Conservation (phyloP, 2,329 filamentous ascomycete genomes). For the Trichocomaceae sp. region DNA sequence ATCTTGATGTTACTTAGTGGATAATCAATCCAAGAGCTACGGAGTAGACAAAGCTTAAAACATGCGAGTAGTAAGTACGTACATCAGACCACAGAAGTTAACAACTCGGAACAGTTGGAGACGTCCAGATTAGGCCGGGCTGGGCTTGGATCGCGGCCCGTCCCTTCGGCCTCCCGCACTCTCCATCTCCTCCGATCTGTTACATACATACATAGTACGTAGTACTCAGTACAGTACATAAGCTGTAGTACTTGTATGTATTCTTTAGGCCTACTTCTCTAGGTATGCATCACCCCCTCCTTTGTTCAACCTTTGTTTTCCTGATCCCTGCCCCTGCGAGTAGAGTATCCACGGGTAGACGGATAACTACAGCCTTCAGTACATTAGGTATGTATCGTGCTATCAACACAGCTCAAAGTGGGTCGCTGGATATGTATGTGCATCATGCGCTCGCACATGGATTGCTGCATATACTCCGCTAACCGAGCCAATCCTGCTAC, state of each 20-base stretch:
- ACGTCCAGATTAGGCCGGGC: not conserved
- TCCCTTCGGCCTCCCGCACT: not conserved
- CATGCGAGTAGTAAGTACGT: too few relatives aligned
- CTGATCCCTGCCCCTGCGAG: not conserved
- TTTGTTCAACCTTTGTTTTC: not conserved
- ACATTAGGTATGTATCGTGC: slow-evolving; percentile 3
- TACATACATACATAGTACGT: too few relatives aligned
- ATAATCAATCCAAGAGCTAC: not conserved
- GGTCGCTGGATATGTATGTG: slow-evolving; percentile 1
- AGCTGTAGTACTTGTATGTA: too few relatives aligned
- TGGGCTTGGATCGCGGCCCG: not conserved
- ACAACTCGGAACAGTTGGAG: not conserved
- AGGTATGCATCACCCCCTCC: not conserved
- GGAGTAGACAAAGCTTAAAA: not conserved
- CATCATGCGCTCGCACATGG: not conserved
- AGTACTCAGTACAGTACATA: too few relatives aligned
- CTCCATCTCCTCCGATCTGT: not conserved
- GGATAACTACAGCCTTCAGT: too few relatives aligned
- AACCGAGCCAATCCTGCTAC: slow-evolving; percentile 5
- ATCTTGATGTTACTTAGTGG: not conserved
- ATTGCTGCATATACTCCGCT: slow-evolving; percentile 2
- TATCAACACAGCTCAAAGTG: not conserved
- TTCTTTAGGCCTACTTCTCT: not conserved
- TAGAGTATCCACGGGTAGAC: not conserved
- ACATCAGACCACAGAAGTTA: not conserved